Percentiles rank a stretch among this genome's conserved stretches.
Conservation (phyloP, 768 basidiomycete genomes). For the Kwoniella pini region DNA sequence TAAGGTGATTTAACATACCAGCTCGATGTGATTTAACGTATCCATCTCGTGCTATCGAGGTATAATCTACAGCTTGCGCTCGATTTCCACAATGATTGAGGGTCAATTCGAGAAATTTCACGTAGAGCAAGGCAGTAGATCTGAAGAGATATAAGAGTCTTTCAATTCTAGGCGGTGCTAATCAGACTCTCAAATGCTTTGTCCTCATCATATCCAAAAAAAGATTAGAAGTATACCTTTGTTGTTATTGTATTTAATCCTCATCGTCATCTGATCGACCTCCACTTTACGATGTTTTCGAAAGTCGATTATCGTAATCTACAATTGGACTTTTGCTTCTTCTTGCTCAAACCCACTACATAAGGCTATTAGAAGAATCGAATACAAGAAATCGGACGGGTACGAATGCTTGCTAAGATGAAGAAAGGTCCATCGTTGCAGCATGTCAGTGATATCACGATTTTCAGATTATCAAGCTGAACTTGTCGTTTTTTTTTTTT, state of each 20-base stretch:
- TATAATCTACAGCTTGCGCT: no score
- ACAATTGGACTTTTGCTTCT: no score
- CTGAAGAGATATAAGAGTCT: no score
- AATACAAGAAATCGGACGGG: not conserved
- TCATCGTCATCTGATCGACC: not conserved
- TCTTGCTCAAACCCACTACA: no score
- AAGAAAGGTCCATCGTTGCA: conserved; percentile 27
- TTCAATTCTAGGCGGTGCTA: not conserved
- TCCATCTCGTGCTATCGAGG: conserved; percentile 12
- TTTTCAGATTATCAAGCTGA: not conserved
- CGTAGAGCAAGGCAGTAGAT: not conserved
- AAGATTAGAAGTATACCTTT: not conserved
- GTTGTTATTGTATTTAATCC: not conserved
- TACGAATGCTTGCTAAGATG: not conserved
- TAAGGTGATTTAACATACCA: conserved; percentile 9
- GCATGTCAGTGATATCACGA: conserved; percentile 27
- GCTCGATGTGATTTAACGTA: conserved; percentile 22
- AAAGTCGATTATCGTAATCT: no score
- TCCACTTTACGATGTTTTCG: not conserved
- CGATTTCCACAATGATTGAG: no score
- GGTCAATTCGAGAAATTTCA: not conserved
- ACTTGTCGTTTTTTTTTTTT: not conserved
- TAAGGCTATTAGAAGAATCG: not conserved
- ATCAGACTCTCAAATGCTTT: no score
- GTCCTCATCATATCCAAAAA: no score